Conservation (phyloP, 2,329 filamentous ascomycete genomes). For the Curvularia verruculosa region DNA sequence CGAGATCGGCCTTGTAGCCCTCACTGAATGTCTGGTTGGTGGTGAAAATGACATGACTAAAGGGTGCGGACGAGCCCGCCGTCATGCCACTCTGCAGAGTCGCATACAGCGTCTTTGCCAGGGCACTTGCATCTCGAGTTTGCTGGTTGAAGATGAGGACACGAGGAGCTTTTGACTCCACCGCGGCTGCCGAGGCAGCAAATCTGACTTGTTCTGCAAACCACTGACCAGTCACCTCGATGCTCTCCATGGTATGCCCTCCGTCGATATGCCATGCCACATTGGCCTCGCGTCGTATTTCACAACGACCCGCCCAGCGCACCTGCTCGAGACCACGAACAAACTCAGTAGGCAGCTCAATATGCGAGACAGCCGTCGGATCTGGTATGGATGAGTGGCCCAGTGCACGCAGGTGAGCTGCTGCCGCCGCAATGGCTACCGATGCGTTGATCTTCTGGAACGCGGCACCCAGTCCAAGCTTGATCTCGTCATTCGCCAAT, state of each 20-base stretch:
- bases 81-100: conserved; percentile 54
- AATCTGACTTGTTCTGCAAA: conserved; percentile 60
- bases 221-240: conserved; percentile 78
- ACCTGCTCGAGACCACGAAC: conserved; percentile 69
- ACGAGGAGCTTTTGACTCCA: conserved; percentile 47
- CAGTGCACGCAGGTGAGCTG: conserved; percentile 60
- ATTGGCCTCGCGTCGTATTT: conserved; percentile 63
- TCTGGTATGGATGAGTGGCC: conserved; percentile 52
- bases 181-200: conserved; percentile 41
- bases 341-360: conserved; percentile 65
- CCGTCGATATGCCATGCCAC: conserved; percentile 83
- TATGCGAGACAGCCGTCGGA: conserved; percentile 35
- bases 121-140: conserved; percentile 72
- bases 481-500: conserved; percentile 52
- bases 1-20: conserved; percentile 68
- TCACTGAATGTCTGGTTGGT: conserved; percentile 73
- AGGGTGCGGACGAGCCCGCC: conserved; percentile 52
- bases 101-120: conserved; percentile 68
- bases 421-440: conserved; percentile 64
- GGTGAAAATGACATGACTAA: conserved; percentile 79
- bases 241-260: conserved; percentile 84
- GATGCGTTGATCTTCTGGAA: conserved; percentile 70
- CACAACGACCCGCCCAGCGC: conserved; percentile 76
- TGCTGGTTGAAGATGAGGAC: conserved; percentile 92
- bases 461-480: conserved; percentile 65